These are phyloP conservation scores for Coemansia sp. DNA, from an alignment of 192 early-diverging fungal genomes.

Conservation along the genomic window DNA sequence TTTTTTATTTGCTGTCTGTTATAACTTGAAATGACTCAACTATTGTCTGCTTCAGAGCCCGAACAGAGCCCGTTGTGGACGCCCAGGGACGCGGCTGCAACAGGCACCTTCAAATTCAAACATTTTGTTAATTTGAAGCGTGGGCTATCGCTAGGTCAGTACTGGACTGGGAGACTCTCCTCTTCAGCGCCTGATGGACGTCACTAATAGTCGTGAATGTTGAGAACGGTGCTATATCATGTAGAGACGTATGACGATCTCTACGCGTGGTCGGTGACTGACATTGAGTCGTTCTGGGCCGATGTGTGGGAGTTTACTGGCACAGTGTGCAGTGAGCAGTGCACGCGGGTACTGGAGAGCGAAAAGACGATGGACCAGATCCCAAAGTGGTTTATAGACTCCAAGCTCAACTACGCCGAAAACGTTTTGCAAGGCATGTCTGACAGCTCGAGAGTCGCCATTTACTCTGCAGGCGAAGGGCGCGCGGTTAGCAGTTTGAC, in stretches of 20 bases:
- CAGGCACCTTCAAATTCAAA: conserved; percentile 73
- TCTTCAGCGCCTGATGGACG: background rate
- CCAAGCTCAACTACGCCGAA: conserved; percentile 89
- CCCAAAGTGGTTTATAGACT: conserved; percentile 89
- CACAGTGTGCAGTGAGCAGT: conserved; percentile 21
- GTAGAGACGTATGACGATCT: conserved; percentile 67
- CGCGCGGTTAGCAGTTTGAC: conserved; percentile 57
- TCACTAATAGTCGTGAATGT: background rate
- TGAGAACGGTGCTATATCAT: background rate
- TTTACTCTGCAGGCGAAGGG: conserved; percentile 52
- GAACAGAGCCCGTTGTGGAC: conserved; percentile 57
- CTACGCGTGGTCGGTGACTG: conserved; percentile 79
- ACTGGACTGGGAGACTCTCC: background rate
- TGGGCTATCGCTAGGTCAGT: conserved; percentile 40
- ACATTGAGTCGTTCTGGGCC: conserved; percentile 83
- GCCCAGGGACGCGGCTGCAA: conserved; percentile 57
- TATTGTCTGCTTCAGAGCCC: background rate
- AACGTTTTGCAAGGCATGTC: conserved; percentile 69
- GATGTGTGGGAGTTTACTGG: conserved; percentile 75
- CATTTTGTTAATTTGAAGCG: conserved; percentile 69
- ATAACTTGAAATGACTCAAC: conserved; percentile 22
- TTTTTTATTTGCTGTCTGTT: background rate
- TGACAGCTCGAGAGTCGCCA: conserved; percentile 39
- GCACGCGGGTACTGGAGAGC: conserved; percentile 63
- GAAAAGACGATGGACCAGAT: conserved; percentile 78